phyloP scores from a whole-genome alignment of 352 stramenopile species.

The Globisporangium spiculum region DNA sequence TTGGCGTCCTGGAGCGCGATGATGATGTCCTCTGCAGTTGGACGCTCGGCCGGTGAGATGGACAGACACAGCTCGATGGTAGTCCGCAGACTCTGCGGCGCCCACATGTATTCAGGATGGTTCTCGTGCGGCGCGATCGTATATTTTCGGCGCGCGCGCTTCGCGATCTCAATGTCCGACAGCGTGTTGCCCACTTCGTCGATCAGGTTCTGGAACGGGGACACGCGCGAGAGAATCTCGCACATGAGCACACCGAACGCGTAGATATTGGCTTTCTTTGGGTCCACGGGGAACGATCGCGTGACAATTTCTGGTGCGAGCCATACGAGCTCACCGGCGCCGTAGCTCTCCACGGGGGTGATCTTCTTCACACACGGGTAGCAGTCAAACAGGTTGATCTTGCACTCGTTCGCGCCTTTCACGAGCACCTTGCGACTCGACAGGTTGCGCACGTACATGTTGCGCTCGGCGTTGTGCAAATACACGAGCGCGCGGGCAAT shows the following conservation, averaged over 20 bases:
- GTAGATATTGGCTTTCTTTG: slow-evolving; percentile 57
- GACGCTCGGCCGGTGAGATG: slow-evolving; percentile 44
- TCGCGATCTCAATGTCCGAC: slow-evolving; percentile 45
- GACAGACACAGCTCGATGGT: slow-evolving; percentile 51
- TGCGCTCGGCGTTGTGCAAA: slow-evolving; percentile 50
- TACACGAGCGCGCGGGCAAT: slow-evolving; percentile 59
- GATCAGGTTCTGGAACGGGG: slow-evolving; percentile 46
- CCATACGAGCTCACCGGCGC: slow-evolving; percentile 50
- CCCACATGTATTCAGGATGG: slow-evolving; percentile 34
- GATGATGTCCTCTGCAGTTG: slow-evolving; percentile 48
- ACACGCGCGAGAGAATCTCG: slow-evolving; percentile 52
- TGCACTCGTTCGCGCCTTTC: slow-evolving; percentile 41
- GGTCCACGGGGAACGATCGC: slow-evolving; percentile 41
- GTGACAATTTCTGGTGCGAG: slow-evolving; percentile 53
- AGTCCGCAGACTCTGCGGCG: slow-evolving; percentile 35
- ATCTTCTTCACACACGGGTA: slow-evolving; percentile 37
- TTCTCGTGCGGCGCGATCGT: slow-evolving; percentile 44
- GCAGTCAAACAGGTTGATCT: slow-evolving; percentile 61
- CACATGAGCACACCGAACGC: slow-evolving; percentile 59
- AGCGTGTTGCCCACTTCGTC: slow-evolving; percentile 50
- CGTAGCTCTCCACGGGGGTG: slow-evolving; percentile 25
- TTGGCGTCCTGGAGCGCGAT: slow-evolving; percentile 34
- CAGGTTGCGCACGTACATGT: slow-evolving; percentile 44
- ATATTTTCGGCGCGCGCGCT: slow-evolving; percentile 34
- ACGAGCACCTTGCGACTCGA: slow-evolving; percentile 63